Conservation (phyloP, 2,329 filamentous ascomycete species). For the Ophiocordyceps camponoti-floridani region DNA sequence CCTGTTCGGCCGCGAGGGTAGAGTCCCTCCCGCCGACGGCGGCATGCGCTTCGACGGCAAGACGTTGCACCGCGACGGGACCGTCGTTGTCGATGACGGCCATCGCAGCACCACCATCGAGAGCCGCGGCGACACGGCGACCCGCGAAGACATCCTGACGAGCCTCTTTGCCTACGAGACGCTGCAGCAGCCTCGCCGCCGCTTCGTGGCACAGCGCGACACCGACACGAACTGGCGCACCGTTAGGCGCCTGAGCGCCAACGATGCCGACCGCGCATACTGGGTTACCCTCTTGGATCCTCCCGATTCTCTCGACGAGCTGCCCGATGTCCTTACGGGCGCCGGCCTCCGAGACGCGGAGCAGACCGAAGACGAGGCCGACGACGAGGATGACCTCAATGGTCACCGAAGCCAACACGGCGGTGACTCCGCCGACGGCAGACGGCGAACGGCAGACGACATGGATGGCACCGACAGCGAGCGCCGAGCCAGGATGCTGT, state of each 20-base stretch:
- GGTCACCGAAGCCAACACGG: conserved; percentile 8
- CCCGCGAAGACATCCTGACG: conserved; percentile 41
- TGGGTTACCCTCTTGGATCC: conserved; percentile 26
- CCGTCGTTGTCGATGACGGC: conserved; percentile 43
- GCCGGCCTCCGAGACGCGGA: conserved; percentile 9
- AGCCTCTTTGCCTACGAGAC: conserved; percentile 26
- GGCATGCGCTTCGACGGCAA: conserved; percentile 46
- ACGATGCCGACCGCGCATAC: conserved; percentile 19
- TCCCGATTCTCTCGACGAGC: conserved; percentile 22
- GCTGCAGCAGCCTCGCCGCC: conserved; percentile 11
- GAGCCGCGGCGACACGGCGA: conserved; percentile 40
- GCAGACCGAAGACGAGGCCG: conserved; percentile 9
- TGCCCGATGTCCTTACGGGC: conserved; percentile 20
- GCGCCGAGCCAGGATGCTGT: conserved; percentile 18
- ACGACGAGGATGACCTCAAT: conserved; percentile 10
- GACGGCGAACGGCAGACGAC: not conserved
- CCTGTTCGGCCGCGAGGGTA: conserved; percentile 54
- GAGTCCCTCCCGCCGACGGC: conserved; percentile 44
- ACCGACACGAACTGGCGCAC: conserved; percentile 18
- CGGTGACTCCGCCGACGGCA: conserved; percentile 9
- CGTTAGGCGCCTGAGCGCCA: conserved; percentile 11
- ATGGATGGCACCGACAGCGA: conserved; percentile 19
- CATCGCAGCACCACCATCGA: conserved; percentile 37
- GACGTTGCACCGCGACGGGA: conserved; percentile 40
- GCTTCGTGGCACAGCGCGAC: conserved; percentile 12